Base-by-base conservation (phyloP, 1,284 basidiomycete species). In the Trichosporon faecale region DNA sequence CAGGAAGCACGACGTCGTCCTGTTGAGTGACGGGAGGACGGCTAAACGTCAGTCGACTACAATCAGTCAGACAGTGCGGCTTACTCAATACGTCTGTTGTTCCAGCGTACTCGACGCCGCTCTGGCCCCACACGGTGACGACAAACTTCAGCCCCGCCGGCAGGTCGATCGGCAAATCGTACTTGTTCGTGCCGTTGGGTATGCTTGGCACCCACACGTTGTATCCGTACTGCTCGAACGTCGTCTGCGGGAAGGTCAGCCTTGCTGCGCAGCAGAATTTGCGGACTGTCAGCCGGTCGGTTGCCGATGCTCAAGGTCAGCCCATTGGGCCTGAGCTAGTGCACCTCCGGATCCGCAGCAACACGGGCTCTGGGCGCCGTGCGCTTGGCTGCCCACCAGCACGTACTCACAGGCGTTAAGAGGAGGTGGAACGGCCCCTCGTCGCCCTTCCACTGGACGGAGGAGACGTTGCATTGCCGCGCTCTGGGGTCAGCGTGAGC, bases 351-450 rank as follows among this genome's bases (percentile, higher is more conserved):
- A 31, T n/a, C 29, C 57, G 57, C 57, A 23, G 57, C 18, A 31
- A 5, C n/a, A n/a, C n/a, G n/a, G n/a, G n/a, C n/a, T n/a, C n/a
- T n/a, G 55, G 25, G 16, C 16, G 27, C 57, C 18, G 27, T n/a
- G 18, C 18, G 18, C 55, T 29, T 4, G 5, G 25, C 29, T 8
- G 57, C 57, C 29, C 8, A 18, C 57, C 5, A 8, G 29, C 27
- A 29, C 4, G 3, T 16, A 77, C 79, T 40, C 52, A 81, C 79
- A 4, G 80, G 81, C 16, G 81, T 83, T 1, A 83, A 73, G 1
- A 83, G 75, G 9, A 83, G 72, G 68, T 83, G 81, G 69, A 79
- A 83, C 33, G 81, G 81, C 57, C 81, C 81, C 44, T 76, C 74
- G 71, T 83, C 81, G 44, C 81, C 81, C 21, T 72, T 74, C 81